phyloP scores from a whole-genome alignment of 306 rosid species.

The Vigna nakashimae region DNA sequence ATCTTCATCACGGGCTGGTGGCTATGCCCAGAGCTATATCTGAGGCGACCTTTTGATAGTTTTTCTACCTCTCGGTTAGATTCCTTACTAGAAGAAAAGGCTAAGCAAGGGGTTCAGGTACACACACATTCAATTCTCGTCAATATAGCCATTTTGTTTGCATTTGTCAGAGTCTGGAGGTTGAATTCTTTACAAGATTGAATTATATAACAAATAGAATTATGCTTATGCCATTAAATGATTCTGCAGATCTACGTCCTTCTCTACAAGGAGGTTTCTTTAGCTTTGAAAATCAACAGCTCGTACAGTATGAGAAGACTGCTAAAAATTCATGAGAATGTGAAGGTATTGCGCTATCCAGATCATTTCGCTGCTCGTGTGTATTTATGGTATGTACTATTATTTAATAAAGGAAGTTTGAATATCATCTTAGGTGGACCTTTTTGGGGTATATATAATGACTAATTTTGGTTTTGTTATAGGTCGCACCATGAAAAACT shows the following conservation, averaged over 20 bases:
- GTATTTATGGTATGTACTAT: conserved; percentile 80
- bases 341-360: conserved; percentile 90
- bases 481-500: conserved; percentile 99
- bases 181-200: conserved; percentile 26
- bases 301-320: conserved; percentile 87
- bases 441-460: conserved; percentile 30
- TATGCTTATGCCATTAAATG: conserved; percentile 30
- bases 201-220: conserved; percentile 11
- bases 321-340: conserved; percentile 90
- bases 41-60: conserved; percentile 79
- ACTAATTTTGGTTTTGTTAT: conserved; percentile 55
- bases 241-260: conserved; percentile 83
- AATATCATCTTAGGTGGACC: conserved; percentile 38
- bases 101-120: conserved; percentile 98
- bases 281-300: conserved; percentile 96
- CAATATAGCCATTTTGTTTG: conserved; percentile 16
- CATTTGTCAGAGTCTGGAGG: not conserved
- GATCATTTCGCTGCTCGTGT: conserved; percentile 92
- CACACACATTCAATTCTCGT: conserved; percentile 28
- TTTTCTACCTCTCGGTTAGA: conserved; percentile 81
- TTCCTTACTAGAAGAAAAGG: conserved; percentile 81
- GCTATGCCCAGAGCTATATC: conserved; percentile 94
- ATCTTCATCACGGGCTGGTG: conserved; percentile 99
- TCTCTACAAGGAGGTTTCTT: conserved; percentile 97
- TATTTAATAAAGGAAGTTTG: conserved; percentile 26